A percentile compares a stretch with the other conserved stretches of the same genome.
Evolutionary conservation across 495 filamentous ascomycete genomes (phyloP).

Genomic region (Acidomyces sp.): DNA sequence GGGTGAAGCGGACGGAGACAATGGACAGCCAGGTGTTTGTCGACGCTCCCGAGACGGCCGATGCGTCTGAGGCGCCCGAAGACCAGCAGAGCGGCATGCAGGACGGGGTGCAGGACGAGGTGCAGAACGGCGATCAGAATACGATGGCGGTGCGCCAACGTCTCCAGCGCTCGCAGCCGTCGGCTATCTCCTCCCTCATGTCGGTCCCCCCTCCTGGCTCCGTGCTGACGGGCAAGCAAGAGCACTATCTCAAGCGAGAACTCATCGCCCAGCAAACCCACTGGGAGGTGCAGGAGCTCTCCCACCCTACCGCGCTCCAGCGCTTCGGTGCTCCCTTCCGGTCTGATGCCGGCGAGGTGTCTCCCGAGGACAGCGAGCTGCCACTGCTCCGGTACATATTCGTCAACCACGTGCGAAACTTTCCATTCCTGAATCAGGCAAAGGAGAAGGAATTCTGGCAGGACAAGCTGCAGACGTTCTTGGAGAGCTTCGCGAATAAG

Average conservation of each 20-base stretch:
- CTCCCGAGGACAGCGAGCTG: conserved; percentile 85
- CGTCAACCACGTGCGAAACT: conserved; percentile 93
- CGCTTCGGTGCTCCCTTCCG: conserved; percentile 92
- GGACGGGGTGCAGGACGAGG: neutral
- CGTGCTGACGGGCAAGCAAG: conserved; percentile 86
- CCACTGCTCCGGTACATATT: conserved; percentile 94
- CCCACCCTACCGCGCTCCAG: conserved; percentile 84
- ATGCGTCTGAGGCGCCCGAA: neutral
- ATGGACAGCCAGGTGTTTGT: conserved; percentile 15
- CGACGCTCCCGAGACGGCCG: conserved; percentile 12
- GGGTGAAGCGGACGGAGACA: conserved; percentile 7
- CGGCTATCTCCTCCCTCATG: conserved; percentile 13
- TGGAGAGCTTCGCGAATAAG: conserved; percentile 96
- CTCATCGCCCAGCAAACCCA: conserved; percentile 79
- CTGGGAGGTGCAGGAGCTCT: conserved; percentile 79
- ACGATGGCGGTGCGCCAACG: too few relatives aligned
- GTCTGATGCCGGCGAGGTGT: conserved; percentile 82
- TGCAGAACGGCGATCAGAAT: too few relatives aligned
- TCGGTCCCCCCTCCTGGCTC: conserved; percentile 36
- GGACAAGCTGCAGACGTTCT: conserved; percentile 89
- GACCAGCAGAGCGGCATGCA: neutral
- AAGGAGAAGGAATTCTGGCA: conserved; percentile 99
- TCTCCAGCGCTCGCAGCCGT: conserved; percentile 11
- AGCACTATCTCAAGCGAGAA: conserved; percentile 96
- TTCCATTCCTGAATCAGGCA: conserved; percentile 90